A percentile compares a stretch with the other conserved stretches of the same genome.
Evolutionary conservation across 148 eudicot genomes (phyloP).

Genomic region (Salicornia ramosissima): DNA sequence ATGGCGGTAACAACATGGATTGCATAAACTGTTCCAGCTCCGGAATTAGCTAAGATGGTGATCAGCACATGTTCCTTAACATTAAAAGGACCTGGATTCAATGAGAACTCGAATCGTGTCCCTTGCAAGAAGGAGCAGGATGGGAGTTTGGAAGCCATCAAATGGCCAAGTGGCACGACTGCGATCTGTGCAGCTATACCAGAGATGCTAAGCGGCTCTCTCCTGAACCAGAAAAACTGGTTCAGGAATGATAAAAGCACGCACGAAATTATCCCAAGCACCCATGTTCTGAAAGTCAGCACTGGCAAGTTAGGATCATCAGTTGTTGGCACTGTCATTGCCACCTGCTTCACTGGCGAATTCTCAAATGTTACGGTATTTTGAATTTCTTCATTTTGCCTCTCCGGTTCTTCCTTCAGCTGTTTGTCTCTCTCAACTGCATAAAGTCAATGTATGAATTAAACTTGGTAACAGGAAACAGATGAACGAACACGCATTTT

Average conservation of each 20-base stretch:
- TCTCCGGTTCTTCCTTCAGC: not conserved
- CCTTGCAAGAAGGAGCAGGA: slow-evolving; percentile 46
- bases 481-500: not conserved
- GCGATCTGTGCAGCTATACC: slow-evolving; percentile 95
- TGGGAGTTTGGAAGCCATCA: slow-evolving; percentile 73
- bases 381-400: not conserved
- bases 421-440: slow-evolving; percentile 7
- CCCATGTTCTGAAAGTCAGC: slow-evolving; percentile 90
- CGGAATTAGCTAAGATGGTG: slow-evolving; percentile 89
- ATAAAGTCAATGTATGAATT: not conserved
- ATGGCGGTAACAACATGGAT: slow-evolving; percentile 83
- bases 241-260: slow-evolving; percentile 69
- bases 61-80: slow-evolving; percentile 90
- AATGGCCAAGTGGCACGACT: slow-evolving; percentile 80
- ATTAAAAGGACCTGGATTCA: slow-evolving; percentile 95
- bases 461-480: not conserved
- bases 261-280: slow-evolving; percentile 66
- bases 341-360: slow-evolving; percentile 84
- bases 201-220: slow-evolving; percentile 75
- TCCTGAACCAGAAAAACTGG: slow-evolving; percentile 93
- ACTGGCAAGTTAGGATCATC: slow-evolving; percentile 80
- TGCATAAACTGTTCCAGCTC: slow-evolving; percentile 88
- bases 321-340: slow-evolving; percentile 66
- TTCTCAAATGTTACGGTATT: slow-evolving; percentile 42
- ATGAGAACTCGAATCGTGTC: slow-evolving; percentile 59